Evolutionary conservation across 208 protist genomes (phyloP), one percentile per base, ranked within the genome.

Genomic region (Trypanosoma rangeli): DNA sequence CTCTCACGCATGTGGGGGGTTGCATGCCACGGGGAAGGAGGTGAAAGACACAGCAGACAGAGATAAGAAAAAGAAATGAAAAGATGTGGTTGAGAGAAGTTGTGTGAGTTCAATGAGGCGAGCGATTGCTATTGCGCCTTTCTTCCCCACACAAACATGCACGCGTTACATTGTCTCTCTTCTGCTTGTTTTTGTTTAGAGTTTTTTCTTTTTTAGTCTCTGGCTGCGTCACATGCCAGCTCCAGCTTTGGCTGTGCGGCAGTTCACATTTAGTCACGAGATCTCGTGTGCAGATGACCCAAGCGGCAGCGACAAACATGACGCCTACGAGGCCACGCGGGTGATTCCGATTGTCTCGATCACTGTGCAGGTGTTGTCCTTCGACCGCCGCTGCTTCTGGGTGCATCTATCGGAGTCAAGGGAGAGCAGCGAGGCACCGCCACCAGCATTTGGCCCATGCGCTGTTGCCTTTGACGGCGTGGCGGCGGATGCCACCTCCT

Each of bases 351-450:
- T 93, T 29, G 87, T 73, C 0, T 29, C 79, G 22, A 77, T 82
- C 16, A 79, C 64, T 31, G 52, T 87, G 15, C 77, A 93, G 37
- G 54, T 87, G 22, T 26, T 86, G 4, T 68, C 74, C 0, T 93
- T 90, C 58, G 71, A 29, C 5, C 64, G 49, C 5, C 82, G 77
- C 1, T 86, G 86, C 50, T 84, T 90, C 54, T 93, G 87, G 87
- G 62, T 93, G 10, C 84, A 93, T 64, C 53, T 93, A 4, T 79
- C 84, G 0, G 82, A 90, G 62, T 64, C 68, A 54, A 62, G 70
- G 0, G 55, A 61, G 18, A 42, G 35, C 18, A 20, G n/a, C 12
- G 18, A 29, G 39, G 65, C 44, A 16, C 70, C 46, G 37, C 56
- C 42, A 48, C 69, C 58, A 24, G n/a, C 53, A 54, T 64, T 87